Percentiles rank a stretch among this genome's conserved stretches.
These are phyloP conservation scores for Magnaporthiopsis rhizophila DNA, from an alignment of 2,329 filamentous ascomycete species.

Conservation along the genomic window DNA sequence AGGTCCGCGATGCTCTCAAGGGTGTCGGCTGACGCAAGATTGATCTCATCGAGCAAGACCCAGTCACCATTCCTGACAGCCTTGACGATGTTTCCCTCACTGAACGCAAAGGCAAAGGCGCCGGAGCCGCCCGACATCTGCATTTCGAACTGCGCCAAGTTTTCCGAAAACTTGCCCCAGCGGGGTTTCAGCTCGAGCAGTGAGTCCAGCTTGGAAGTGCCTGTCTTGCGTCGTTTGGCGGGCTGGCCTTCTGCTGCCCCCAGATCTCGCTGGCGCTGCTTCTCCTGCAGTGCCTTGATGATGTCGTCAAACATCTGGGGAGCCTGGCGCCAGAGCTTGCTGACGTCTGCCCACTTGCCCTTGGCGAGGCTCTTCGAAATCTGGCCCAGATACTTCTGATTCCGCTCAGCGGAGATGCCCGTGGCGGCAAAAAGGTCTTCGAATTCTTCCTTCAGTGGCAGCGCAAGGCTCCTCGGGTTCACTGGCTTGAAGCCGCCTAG, in stretches of 20 bases:
- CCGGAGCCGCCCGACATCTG: constrained; percentile 67
- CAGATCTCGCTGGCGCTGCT: constrained; percentile 24
- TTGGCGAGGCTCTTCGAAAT: constrained; percentile 73
- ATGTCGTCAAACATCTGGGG: constrained; percentile 77
- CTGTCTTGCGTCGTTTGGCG: constrained; percentile 59
- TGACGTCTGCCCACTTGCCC: constrained; percentile 79
- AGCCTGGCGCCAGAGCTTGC: constrained; percentile 81
- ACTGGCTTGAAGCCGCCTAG: constrained; percentile 95
- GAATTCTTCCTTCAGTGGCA: constrained; percentile 90
- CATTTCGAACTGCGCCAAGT: constrained; percentile 69
- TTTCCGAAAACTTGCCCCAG: constrained; percentile 74
- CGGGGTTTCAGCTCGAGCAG: constrained; percentile 50
- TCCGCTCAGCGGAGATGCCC: constrained; percentile 77
- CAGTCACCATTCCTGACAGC: constrained; percentile 95
- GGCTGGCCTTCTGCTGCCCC: constrained; percentile 37
- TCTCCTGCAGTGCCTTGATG: constrained; percentile 44
- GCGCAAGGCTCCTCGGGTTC: constrained; percentile 76
- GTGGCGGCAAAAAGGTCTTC: constrained; percentile 81
- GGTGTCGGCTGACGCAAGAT: constrained; percentile 88
- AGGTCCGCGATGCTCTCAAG: constrained; percentile 89
- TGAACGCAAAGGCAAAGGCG: constrained; percentile 85
- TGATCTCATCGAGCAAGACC: constrained; percentile 96
- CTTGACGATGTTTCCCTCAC: constrained; percentile 93
- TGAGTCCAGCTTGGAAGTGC: constrained; percentile 56
- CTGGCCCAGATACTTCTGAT: constrained; percentile 76